Percentiles rank a stretch among this genome's conserved stretches.
These are phyloP conservation scores for Cutaneotrichosporon sp. DNA, from an alignment of 1,284 basidiomycete genomes.

Conservation along the genomic window DNA sequence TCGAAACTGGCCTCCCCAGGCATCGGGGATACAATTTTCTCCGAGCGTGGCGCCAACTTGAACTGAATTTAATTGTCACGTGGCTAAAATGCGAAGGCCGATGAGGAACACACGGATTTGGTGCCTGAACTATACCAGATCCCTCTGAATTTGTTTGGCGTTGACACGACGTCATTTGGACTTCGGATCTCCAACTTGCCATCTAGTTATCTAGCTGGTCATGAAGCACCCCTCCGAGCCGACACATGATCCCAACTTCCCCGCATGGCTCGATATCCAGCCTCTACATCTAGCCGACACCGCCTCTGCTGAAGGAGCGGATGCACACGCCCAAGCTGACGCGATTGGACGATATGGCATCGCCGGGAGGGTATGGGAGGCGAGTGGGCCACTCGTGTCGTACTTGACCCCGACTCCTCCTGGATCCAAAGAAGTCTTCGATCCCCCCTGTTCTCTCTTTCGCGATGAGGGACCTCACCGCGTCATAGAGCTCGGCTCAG, in stretches of 20 bases:
- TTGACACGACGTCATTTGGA: not conserved
- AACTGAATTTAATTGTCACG: not conserved
- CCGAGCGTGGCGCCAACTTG: not conserved
- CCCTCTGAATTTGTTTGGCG: not conserved
- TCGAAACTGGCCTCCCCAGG: not conserved
- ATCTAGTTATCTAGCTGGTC: not conserved
- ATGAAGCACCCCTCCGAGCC: conserved; percentile 3
- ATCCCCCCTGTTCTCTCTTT: conserved; percentile 46
- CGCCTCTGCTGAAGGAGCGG: conserved; percentile 16
- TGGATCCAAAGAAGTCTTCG: conserved; percentile 20
- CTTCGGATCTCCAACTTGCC: not conserved
- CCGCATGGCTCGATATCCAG: conserved; percentile 44
- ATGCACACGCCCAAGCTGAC: conserved; percentile 32
- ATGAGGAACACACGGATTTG: not conserved
- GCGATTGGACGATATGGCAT: conserved; percentile 49
- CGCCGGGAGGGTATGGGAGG: conserved; percentile 52
- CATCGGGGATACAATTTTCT: not conserved
- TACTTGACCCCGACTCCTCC: conserved; percentile 45
- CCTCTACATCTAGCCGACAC: conserved; percentile 32
- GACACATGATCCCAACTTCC: conserved; percentile 49
- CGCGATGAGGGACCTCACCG: conserved; percentile 15
- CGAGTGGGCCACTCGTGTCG: conserved; percentile 37
- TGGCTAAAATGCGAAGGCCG: not conserved
- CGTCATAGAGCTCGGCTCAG: conserved; percentile 49
- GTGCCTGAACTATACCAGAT: not conserved